phyloP scores from a whole-genome alignment of 345 rosid genomes.

The Ailanthus altissimus region DNA sequence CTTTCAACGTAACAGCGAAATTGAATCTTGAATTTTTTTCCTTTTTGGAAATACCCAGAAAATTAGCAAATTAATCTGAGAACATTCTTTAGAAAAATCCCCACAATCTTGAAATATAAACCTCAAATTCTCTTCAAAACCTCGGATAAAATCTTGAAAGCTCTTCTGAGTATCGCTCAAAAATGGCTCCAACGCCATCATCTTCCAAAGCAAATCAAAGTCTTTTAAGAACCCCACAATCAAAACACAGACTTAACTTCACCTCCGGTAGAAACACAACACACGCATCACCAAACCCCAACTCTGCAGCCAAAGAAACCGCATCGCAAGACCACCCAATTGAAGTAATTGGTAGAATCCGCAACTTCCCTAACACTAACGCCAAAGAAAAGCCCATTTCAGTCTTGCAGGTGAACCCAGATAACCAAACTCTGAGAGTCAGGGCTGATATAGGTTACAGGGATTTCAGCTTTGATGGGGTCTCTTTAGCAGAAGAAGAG shows the following conservation, averaged over 20 bases:
- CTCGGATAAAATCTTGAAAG: background rate
- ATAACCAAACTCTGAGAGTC: conserved; percentile 60
- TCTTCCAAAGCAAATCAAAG: conserved; percentile 45
- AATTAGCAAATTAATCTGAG: background rate
- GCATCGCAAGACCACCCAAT: conserved; percentile 75
- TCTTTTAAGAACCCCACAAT: conserved; percentile 66
- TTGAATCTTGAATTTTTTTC: background rate
- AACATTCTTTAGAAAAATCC: background rate
- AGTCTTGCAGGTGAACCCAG: conserved; percentile 59
- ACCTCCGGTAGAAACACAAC: conserved; percentile 36
- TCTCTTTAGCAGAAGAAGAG: conserved; percentile 80
- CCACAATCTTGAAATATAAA: conserved; percentile 3
- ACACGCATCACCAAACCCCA: conserved; percentile 49
- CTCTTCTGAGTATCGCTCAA: conserved; percentile 4
- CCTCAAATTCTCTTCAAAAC: background rate
- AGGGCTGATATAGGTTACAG: conserved; percentile 88
- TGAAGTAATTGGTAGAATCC: conserved; percentile 82
- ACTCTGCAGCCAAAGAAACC: conserved; percentile 41
- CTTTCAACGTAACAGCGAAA: background rate
- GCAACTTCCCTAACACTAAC: conserved; percentile 64
- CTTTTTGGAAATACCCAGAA: background rate
- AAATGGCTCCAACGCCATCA: conserved; percentile 86
- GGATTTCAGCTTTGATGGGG: conserved; percentile 85
- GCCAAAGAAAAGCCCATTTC: conserved; percentile 59
- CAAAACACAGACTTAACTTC: conserved; percentile 75